Evolutionary conservation across 2,329 filamentous ascomycete genomes (phyloP), one percentile per base, ranked within the genome.

Genomic region (Eutypa lata): DNA sequence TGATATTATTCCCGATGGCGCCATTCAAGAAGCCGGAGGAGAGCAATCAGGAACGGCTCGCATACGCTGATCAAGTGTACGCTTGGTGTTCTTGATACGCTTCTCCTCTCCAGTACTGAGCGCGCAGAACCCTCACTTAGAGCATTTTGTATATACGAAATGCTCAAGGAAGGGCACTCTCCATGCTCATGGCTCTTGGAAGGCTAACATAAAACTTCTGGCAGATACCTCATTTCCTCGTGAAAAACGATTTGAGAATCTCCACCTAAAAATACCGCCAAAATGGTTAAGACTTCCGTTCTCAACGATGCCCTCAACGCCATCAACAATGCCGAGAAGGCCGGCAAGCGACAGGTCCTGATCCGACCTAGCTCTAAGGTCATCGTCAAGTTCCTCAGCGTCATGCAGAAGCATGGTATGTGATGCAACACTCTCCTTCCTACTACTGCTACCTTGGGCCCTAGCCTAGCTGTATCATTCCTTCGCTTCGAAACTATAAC

Each of bases 241-340:
- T 49, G 45, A 47, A 59, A n/a, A 68, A 67, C 78, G 87, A 89
- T 82, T 82, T 88, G 87, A 91, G 87, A 91, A 91, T 91, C 88
- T 90, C 83, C 71, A 66, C 67, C 57, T 61, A 57, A 71, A 73
- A 71, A 73, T 69, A 82, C 83, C 85, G 86, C 75, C 86, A 97
- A 89, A 76, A 99, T 99, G 93, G 92, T 97, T 80, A 91, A 90
- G 83, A 97, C 94, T 73, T 96, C 91, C 77, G 94, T 97, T 73
- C 92, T 99, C 79, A 95, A 97, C 86, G 94, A 99, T 88, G 91
- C 90, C 76, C 89, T 97, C 73, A 96, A 96, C 78, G 84, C 87
- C 83, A 97, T 99, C 89, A 99, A 99, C 91, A 99, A 99, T 80
- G 94, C 94, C 84, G 95, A 99, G 87, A 97, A 99, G 89, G 84